phyloP scores from a whole-genome alignment of 495 filamentous ascomycete genomes.

The Aspergillus incahuasiensis region DNA sequence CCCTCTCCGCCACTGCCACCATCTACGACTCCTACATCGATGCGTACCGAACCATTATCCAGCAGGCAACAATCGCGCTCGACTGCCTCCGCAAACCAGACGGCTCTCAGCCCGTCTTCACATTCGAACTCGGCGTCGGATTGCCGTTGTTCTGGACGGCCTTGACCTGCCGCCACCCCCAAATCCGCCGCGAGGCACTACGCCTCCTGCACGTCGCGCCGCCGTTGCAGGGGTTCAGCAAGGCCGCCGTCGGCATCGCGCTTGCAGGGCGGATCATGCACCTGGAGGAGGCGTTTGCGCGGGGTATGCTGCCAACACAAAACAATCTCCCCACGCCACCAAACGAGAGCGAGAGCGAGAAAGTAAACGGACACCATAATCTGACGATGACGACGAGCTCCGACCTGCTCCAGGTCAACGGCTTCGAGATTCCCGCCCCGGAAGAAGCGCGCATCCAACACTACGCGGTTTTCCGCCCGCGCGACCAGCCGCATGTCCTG shows the following conservation, averaged over 20 bases:
- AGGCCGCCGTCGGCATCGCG: not conserved
- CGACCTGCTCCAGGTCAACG: too few relatives aligned
- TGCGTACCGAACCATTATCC: slow-evolving; percentile 31
- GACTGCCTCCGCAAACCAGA: slow-evolving; percentile 16
- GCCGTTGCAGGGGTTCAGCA: slow-evolving; percentile 25
- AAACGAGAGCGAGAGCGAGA: too few relatives aligned
- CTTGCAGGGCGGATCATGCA: not conserved
- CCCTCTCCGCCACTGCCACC: slow-evolving; percentile 9
- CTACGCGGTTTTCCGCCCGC: not conserved
- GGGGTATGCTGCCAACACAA: not conserved
- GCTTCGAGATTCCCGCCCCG: not conserved
- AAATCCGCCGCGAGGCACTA: slow-evolving; percentile 23
- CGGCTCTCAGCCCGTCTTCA: slow-evolving; percentile 29
- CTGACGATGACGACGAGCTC: not conserved
- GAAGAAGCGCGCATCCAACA: slow-evolving; percentile 2
- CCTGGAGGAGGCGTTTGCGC: not conserved
- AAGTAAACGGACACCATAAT: not conserved
- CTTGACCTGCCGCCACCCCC: slow-evolving; percentile 27
- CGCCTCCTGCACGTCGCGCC: slow-evolving; percentile 21
- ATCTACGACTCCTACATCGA: slow-evolving; percentile 15
- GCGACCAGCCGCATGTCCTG: not conserved
- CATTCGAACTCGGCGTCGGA: slow-evolving; percentile 34
- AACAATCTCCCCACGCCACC: too few relatives aligned
- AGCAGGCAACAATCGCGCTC: slow-evolving; percentile 21
- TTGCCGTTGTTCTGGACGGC: slow-evolving; percentile 30